Evolutionary conservation across 73 alveolate species (phyloP).

Genomic region (Blepharisma stoltei): DNA sequence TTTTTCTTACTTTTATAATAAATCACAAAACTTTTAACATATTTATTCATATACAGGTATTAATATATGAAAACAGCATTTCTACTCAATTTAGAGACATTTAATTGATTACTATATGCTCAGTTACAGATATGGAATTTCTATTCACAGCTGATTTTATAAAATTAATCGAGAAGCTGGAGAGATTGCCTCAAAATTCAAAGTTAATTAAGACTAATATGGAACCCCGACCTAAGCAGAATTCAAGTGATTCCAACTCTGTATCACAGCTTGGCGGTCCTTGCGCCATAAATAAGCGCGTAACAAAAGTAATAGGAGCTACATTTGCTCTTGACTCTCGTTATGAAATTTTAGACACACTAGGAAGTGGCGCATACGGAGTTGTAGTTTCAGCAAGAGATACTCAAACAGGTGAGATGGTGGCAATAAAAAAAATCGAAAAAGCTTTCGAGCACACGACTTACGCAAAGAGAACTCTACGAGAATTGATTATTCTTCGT

Average conservation of each 20-base stretch:
- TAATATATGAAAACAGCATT: too few relatives aligned
- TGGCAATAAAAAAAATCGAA: slow-evolving; percentile 67
- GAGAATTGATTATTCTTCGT: slow-evolving; percentile 67
- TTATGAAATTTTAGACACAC: slow-evolving; percentile 55
- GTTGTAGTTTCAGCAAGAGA: slow-evolving; percentile 77
- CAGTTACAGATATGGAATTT: too few relatives aligned
- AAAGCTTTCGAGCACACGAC: slow-evolving; percentile 58
- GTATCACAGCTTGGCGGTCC: slow-evolving; percentile 11
- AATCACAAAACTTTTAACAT: too few relatives aligned
- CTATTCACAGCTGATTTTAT: too few relatives aligned
- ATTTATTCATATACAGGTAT: too few relatives aligned
- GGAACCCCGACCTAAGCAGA: too few relatives aligned
- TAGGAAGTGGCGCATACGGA: slow-evolving; percentile 87
- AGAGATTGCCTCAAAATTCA: too few relatives aligned
- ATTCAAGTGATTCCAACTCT: neutral
- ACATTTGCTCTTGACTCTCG: slow-evolving; percentile 37
- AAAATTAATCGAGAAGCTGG: too few relatives aligned
- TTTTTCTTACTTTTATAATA: too few relatives aligned
- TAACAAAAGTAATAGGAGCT: slow-evolving; percentile 4
- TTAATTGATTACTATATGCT: too few relatives aligned
- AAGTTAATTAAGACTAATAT: too few relatives aligned
- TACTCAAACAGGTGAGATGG: slow-evolving; percentile 50
- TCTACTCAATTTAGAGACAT: too few relatives aligned
- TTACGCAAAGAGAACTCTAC: slow-evolving; percentile 61
- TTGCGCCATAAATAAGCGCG: neutral